Base-by-base conservation (phyloP, 495 filamentous ascomycete genomes). In the Talaromyces thailandensis region DNA sequence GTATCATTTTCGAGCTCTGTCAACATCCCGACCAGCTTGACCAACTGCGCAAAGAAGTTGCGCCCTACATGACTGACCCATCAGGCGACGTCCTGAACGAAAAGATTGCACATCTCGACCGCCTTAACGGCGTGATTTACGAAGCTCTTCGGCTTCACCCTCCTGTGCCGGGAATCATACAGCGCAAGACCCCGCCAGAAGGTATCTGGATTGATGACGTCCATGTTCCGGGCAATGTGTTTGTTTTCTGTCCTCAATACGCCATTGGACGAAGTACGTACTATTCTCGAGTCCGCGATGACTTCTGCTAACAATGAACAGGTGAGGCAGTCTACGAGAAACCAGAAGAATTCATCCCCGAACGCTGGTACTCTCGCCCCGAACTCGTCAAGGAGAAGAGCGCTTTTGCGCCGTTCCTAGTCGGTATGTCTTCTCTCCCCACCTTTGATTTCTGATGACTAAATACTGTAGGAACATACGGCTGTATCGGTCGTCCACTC, bases 1-100 rank as follows among this genome's bases (percentile, higher is more conserved):
- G 74, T 0, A 75, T 80, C 21, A 76, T 78, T 0, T 80, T 76
- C 18, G 71, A 79, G 48, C 70, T 86, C n/a, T 67, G 79, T 8
- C 66, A 59, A 0, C 75, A 77, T 62, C 80, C 78, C 1, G 67
- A 69, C 1, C 65, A 69, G 1, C 62, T 79, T 26, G 21, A 65
- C 6, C 73, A 69, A 25, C 62, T 84, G 1, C 63, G 64, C 0
- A 31, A 64, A 6, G 60, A 64, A 31, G 56, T 69, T 6, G 60
- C 29, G 2, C 64, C 62, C 6, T 61, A 58, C n/a, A 35, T 61
- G 23, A 61, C 59, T 4, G 60, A 59, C 7, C 24, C 57, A n/a
- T 56, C 62, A 6, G 56, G 57, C 14, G 62, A 72, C 24, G 70
- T 72, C 45, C 50, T 52, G 11, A 58, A 66, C 45, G 67, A 64